These are phyloP conservation scores for Cyanodermella asteris DNA, from an alignment of 2,329 filamentous ascomycete genomes.

Conservation along the genomic window DNA sequence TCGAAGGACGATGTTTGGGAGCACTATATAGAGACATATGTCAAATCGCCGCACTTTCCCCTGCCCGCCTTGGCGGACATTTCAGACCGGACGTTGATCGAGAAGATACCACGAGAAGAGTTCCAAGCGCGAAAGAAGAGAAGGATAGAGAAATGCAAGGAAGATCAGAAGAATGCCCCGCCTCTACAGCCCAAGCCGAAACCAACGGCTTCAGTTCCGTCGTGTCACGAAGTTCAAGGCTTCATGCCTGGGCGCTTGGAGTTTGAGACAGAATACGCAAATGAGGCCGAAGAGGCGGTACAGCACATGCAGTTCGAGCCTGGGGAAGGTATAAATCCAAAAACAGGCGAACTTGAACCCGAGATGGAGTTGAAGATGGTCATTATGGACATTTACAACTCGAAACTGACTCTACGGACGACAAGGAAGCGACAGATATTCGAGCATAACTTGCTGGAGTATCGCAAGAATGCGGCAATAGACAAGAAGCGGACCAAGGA, in stretches of 20 bases:
- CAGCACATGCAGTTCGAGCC: constrained; percentile 98
- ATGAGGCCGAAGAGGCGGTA: constrained; percentile 93
- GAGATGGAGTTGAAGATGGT: constrained; percentile 96
- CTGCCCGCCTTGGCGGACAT: constrained; percentile 72
- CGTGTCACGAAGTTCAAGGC: constrained; percentile 93
- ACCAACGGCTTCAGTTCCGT: constrained; percentile 81
- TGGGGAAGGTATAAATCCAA: constrained; percentile 71
- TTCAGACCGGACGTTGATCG: constrained; percentile 53
- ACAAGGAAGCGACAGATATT: constrained; percentile 95
- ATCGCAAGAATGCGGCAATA: constrained; percentile 66
- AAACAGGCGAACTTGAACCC: constrained; percentile 69
- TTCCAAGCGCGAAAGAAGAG: constrained; percentile 87
- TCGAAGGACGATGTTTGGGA: constrained; percentile 89
- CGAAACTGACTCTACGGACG: constrained; percentile 67
- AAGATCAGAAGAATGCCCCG: constrained; percentile 63
- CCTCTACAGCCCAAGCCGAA: constrained; percentile 81
- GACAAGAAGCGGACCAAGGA: constrained; percentile 96
- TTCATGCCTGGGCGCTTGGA: constrained; percentile 96
- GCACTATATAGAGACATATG: constrained; percentile 75
- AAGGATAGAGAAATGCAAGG: constrained; percentile 77
- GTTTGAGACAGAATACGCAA: constrained; percentile 93
- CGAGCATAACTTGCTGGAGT: constrained; percentile 82
- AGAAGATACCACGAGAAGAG: constrained; percentile 67
- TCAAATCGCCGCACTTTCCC: constrained; percentile 66
- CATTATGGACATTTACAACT: constrained; percentile 96